Evolutionary conservation across 2,329 filamentous ascomycete genomes (phyloP).

Genomic region (Phyllosticta capitalensis): DNA sequence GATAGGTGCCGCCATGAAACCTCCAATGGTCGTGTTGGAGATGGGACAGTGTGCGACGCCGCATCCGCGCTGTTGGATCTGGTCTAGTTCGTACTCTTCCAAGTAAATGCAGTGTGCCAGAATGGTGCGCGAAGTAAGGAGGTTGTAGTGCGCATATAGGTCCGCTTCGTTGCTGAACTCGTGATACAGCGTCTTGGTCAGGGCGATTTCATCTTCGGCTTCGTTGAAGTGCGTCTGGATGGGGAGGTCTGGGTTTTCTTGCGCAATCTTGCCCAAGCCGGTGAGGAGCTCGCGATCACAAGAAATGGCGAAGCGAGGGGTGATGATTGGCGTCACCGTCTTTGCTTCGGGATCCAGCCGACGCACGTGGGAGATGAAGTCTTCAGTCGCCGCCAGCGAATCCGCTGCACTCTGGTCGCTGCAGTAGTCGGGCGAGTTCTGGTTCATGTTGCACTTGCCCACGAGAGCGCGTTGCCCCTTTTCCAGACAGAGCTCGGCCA

Average conservation of each 20-base stretch:
- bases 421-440: conserved; percentile 32
- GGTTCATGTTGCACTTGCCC: conserved; percentile 54
- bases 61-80: conserved; percentile 40
- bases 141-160: conserved; percentile 46
- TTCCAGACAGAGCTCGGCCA: conserved; percentile 45
- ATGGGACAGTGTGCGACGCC: conserved; percentile 57
- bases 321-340: conserved; percentile 23
- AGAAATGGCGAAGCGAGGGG: conserved; percentile 49
- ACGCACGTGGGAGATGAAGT: conserved; percentile 20
- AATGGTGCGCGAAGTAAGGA: conserved; percentile 48
- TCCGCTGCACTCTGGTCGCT: conserved; percentile 17
- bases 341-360: conserved; percentile 13
- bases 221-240: conserved; percentile 63
- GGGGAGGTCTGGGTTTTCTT: conserved; percentile 37
- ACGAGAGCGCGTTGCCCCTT: conserved; percentile 51
- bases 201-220: conserved; percentile 49
- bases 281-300: conserved; percentile 46
- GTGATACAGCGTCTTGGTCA: conserved; percentile 48
- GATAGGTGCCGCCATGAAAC: conserved; percentile 53
- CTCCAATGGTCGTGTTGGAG: conserved; percentile 46
- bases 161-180: conserved; percentile 48
- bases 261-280: conserved; percentile 47
- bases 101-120: conserved; percentile 60
- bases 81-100: conserved; percentile 44
- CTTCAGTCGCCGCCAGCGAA: conserved; percentile 12